These are phyloP conservation scores for Lyophyllum shimeji DNA, from an alignment of 768 basidiomycete species.

Conservation along the genomic window DNA sequence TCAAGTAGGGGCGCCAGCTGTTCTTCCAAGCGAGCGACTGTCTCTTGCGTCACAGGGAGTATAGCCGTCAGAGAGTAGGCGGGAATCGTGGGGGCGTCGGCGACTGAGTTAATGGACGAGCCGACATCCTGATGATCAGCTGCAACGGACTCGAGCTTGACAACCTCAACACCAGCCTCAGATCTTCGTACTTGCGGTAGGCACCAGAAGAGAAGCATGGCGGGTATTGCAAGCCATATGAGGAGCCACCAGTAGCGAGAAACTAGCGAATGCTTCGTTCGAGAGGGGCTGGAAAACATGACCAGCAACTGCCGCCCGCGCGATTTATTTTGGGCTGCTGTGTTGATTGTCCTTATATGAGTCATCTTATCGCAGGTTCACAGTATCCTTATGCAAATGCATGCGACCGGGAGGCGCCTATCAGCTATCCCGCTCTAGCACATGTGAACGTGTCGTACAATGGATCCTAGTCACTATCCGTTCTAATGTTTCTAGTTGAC, in stretches of 20 bases:
- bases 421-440: too few species aligned
- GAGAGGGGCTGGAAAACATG: not conserved
- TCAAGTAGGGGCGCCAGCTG: slow-evolving; percentile 40
- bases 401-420: too few species aligned
- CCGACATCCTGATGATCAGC: not conserved
- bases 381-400: too few species aligned
- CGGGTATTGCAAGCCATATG: slow-evolving; percentile 6
- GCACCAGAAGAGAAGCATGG: slow-evolving; percentile 1
- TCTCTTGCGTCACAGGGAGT: slow-evolving; percentile 41
- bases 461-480: too few species aligned
- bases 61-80: slow-evolving; percentile 44
- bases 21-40: slow-evolving; percentile 30
- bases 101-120: not conserved
- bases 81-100: slow-evolving; percentile 11
- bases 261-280: not conserved
- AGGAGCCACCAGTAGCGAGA: slow-evolving; percentile 6
- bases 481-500: too few species aligned
- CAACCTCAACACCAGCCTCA: not conserved
- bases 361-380: too few species aligned
- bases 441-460: too few species aligned
- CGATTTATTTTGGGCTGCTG: too few species aligned
- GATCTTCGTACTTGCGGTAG: not conserved
- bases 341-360: too few species aligned
- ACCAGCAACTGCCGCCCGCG: too few species aligned
- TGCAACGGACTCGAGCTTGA: not conserved